Evolutionary conservation across 768 basidiomycete genomes (phyloP).

Genomic region (Tylopilus plumbeoviolaceoides): DNA sequence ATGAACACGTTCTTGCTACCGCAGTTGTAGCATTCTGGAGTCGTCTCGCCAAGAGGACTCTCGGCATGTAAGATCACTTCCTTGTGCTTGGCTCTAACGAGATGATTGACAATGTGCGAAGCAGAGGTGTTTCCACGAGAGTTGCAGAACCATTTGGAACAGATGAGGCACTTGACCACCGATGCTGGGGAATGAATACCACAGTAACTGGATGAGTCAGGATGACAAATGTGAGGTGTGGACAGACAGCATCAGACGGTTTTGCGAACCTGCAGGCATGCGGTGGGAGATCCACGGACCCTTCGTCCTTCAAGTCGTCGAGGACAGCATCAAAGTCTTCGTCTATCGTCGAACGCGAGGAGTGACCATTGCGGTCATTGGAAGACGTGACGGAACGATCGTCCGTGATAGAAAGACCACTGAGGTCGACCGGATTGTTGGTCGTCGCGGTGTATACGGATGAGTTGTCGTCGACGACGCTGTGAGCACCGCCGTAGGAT

Average conservation of each 20-base stretch:
- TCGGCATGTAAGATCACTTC: constrained; percentile 97
- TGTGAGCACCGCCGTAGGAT: constrained; percentile 65
- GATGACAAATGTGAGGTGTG: constrained; percentile 5
- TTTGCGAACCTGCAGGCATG: constrained; percentile 91
- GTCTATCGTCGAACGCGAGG: constrained; percentile 43
- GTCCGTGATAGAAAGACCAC: constrained; percentile 64
- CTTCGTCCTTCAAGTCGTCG: constrained; percentile 85
- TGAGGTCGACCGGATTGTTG: constrained; percentile 57
- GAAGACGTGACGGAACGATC: constrained; percentile 45
- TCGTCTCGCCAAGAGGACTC: constrained; percentile 92
- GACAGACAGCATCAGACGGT: neutral
- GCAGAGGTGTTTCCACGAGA: constrained; percentile 97
- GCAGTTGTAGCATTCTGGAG: constrained; percentile 98
- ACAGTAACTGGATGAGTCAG: constrained; percentile 90
- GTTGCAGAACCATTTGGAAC: constrained; percentile 98
- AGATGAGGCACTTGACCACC: constrained; percentile 92
- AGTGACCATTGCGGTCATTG: constrained; percentile 38
- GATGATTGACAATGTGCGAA: constrained; percentile 98
- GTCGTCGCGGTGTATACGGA: constrained; percentile 78
- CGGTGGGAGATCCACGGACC: constrained; percentile 72
- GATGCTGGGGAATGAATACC: constrained; percentile 97
- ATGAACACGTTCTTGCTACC: constrained; percentile 99
- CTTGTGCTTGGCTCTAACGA: constrained; percentile 98
- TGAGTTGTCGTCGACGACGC: constrained; percentile 74
- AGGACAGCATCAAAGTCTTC: constrained; percentile 90